Conservation (phyloP, 2,329 filamentous ascomycete species). For the Nigrograna mackinnonii region DNA sequence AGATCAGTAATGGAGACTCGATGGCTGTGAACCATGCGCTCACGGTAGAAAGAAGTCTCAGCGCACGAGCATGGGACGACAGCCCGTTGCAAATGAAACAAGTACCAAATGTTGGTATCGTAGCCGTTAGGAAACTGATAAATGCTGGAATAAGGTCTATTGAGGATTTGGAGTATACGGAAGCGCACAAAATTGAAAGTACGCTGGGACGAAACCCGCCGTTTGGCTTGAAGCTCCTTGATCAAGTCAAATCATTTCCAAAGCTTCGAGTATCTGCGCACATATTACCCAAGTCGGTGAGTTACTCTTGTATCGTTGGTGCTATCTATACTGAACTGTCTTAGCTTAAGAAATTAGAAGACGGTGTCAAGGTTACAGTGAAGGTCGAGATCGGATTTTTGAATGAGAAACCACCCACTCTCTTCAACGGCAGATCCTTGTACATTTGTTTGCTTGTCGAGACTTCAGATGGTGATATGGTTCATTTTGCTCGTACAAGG, state of each 20-base stretch:
- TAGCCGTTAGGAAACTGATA: constrained; percentile 73
- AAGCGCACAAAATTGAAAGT: constrained; percentile 75
- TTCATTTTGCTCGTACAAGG: constrained; percentile 69
- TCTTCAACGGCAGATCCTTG: constrained; percentile 67
- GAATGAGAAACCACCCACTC: constrained; percentile 64
- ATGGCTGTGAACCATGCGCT: constrained; percentile 69
- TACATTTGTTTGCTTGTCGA: constrained; percentile 76
- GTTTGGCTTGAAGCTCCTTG: constrained; percentile 73
- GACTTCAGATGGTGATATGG: constrained; percentile 67
- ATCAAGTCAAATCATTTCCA: constrained; percentile 72
- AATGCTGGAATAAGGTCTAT: constrained; percentile 73
- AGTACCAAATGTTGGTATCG: constrained; percentile 76
- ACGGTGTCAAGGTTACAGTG: constrained; percentile 62
- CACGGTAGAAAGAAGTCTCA: constrained; percentile 76
- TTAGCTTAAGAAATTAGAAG: constrained; percentile 29
- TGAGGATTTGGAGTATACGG: constrained; percentile 67
- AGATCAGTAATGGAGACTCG: constrained; percentile 66
- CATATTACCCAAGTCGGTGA: constrained; percentile 50
- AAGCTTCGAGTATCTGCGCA: constrained; percentile 61
- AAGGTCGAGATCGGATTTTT: constrained; percentile 71
- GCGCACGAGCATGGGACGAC: constrained; percentile 80
- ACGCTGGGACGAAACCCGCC: constrained; percentile 79
- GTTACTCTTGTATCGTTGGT: constrained; percentile 25
- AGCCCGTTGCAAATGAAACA: constrained; percentile 81
- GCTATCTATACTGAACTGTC: neutral